These are phyloP conservation scores for Emergomyces orientalis DNA, from an alignment of 2,329 filamentous ascomycete species.

Conservation along the genomic window DNA sequence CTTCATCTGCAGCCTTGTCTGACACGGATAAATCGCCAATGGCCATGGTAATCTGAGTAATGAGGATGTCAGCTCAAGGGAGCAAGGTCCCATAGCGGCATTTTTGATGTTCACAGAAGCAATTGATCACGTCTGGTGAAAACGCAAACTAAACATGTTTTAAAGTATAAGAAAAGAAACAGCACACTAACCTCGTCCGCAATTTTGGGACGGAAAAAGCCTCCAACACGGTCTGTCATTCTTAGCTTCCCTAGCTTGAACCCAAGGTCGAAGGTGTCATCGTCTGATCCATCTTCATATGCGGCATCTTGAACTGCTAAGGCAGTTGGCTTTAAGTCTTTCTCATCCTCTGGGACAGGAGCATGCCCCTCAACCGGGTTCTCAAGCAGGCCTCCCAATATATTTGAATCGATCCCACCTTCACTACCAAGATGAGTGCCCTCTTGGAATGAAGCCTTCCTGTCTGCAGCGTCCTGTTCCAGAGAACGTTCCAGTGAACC, in stretches of 20 bases:
- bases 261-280: slow-evolving; percentile 62
- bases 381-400: slow-evolving; percentile 32
- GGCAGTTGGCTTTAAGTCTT: slow-evolving; percentile 52
- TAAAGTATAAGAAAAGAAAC: background rate
- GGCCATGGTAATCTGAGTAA: background rate
- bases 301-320: slow-evolving; percentile 56
- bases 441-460: slow-evolving; percentile 13
- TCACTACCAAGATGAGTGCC: background rate
- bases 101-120: background rate
- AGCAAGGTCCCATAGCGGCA: background rate
- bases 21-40: background rate
- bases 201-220: slow-evolving; percentile 60
- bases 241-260: slow-evolving; percentile 62
- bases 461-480: slow-evolving; percentile 56
- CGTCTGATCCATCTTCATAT: slow-evolving; percentile 56
- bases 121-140: background rate
- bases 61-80: background rate
- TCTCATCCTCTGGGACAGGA: slow-evolving; percentile 44
- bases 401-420: slow-evolving; percentile 17
- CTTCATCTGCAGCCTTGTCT: background rate
- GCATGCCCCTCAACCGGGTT: slow-evolving; percentile 45
- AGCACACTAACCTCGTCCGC: slow-evolving; percentile 53
- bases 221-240: slow-evolving; percentile 65
- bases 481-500: slow-evolving; percentile 60
- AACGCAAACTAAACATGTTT: background rate